phyloP scores from a whole-genome alignment of 768 basidiomycete species.

The Dioszegia crocea region DNA sequence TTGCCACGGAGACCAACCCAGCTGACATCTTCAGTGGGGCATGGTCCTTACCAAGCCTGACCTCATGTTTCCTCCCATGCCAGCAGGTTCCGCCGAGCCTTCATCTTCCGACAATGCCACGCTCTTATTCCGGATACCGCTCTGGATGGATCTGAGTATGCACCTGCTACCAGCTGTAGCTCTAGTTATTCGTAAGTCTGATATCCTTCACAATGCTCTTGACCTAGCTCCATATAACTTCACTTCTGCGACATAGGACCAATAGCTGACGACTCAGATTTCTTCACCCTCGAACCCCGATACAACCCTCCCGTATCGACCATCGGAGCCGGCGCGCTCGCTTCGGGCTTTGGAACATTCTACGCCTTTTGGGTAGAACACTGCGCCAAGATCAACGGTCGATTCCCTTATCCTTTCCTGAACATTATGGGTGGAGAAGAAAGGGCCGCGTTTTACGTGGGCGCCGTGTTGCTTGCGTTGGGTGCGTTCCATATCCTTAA shows the following conservation, averaged over 20 bases:
- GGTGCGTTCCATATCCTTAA: conserved; percentile 62
- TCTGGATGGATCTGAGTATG: conserved; percentile 61
- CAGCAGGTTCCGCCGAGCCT: conserved; percentile 26
- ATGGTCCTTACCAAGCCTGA: conserved; percentile 58
- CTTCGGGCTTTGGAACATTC: conserved; percentile 50
- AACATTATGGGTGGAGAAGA: conserved; percentile 57
- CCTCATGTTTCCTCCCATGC: conserved; percentile 56
- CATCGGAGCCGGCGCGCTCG: conserved; percentile 48
- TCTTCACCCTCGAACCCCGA: conserved; percentile 62
- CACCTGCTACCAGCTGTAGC: conserved; percentile 63
- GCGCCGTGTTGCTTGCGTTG: conserved; percentile 57
- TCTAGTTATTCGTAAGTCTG: conserved; percentile 56
- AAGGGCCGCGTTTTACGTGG: conserved; percentile 62
- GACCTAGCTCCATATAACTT: no score
- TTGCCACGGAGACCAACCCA: conserved; percentile 7
- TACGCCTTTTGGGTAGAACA: conserved; percentile 68
- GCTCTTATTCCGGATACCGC: conserved; percentile 52
- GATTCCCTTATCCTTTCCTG: conserved; percentile 79
- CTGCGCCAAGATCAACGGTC: conserved; percentile 60
- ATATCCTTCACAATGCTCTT: not conserved
- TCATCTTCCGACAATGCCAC: conserved; percentile 16
- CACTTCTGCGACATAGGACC: no score
- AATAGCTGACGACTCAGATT: conserved; percentile 51
- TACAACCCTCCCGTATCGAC: conserved; percentile 53
- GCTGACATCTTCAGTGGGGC: conserved; percentile 54